A percentile compares a stretch with the other conserved stretches of the same genome.
These are phyloP conservation scores for Adansonia grandidieri DNA, from an alignment of 441 rosid genomes.

Conservation along the genomic window DNA sequence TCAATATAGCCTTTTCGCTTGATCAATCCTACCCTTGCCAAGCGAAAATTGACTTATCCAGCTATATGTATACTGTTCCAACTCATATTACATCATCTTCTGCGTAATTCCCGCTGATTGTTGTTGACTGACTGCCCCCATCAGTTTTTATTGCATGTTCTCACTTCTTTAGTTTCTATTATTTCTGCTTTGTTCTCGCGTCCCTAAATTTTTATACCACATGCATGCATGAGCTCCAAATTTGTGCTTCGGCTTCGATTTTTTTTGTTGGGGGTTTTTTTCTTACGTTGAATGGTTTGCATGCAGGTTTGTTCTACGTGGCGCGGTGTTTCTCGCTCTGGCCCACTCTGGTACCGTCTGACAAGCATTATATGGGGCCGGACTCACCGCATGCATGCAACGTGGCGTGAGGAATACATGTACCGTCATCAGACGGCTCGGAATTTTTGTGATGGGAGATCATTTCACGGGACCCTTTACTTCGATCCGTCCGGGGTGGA, in stretches of 20 bases:
- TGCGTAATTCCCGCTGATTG: background rate
- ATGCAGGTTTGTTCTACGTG: slow-evolving; percentile 85
- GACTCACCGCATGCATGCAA: slow-evolving; percentile 42
- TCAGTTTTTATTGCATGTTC: background rate
- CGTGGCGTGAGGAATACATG: slow-evolving; percentile 75
- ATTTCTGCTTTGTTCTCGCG: background rate
- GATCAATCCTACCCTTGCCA: too few species aligned
- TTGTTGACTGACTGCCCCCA: background rate
- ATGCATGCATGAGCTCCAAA: slow-evolving; percentile 28
- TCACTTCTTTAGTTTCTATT: background rate
- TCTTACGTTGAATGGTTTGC: background rate
- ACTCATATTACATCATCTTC: background rate
- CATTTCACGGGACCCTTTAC: slow-evolving; percentile 47
- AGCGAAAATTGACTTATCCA: too few species aligned
- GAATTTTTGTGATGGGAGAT: slow-evolving; percentile 58
- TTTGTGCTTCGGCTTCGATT: background rate
- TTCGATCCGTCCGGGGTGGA: slow-evolving; percentile 66
- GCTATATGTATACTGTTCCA: too few species aligned
- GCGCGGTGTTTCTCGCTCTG: slow-evolving; percentile 77
- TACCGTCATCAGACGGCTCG: slow-evolving; percentile 65
- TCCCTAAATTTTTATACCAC: background rate
- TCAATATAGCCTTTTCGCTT: too few species aligned
- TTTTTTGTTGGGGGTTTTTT: too few species aligned
- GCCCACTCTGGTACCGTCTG: slow-evolving; percentile 72
- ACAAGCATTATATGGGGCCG: slow-evolving; percentile 60